Conservation (phyloP, 2,329 filamentous ascomycete genomes). For the Chaetomium olivaceum region DNA sequence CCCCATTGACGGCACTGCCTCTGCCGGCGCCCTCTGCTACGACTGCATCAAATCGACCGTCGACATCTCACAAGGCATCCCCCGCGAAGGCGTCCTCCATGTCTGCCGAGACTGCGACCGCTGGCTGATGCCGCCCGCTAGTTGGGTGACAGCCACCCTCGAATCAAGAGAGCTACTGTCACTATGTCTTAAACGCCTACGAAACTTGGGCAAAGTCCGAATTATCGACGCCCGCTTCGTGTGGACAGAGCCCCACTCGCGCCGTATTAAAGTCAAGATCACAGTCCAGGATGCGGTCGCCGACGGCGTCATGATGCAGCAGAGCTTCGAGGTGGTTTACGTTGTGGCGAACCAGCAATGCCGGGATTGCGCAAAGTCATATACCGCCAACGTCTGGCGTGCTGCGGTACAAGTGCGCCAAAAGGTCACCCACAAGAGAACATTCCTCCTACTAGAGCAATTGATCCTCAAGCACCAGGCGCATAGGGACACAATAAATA, state of each 20-base stretch:
- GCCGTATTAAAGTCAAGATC: slow-evolving; percentile 90
- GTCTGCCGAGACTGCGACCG: slow-evolving; percentile 93
- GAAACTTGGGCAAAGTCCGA: slow-evolving; percentile 82
- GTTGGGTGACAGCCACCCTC: slow-evolving; percentile 80
- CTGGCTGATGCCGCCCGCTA: slow-evolving; percentile 83
- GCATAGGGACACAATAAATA: slow-evolving; percentile 92
- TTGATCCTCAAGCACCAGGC: slow-evolving; percentile 92
- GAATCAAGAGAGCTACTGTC: slow-evolving; percentile 93
- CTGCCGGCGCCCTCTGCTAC: slow-evolving; percentile 86
- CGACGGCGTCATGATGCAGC: slow-evolving; percentile 73
- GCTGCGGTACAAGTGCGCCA: slow-evolving; percentile 93
- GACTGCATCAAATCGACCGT: slow-evolving; percentile 91
- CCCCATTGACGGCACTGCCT: slow-evolving; percentile 86
- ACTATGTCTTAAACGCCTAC: slow-evolving; percentile 83
- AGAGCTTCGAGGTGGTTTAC: slow-evolving; percentile 93
- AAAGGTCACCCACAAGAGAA: slow-evolving; percentile 93
- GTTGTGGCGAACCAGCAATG: slow-evolving; percentile 91
- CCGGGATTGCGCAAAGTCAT: slow-evolving; percentile 91
- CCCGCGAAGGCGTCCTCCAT: slow-evolving; percentile 84
- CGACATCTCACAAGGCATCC: slow-evolving; percentile 89
- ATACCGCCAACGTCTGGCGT: slow-evolving; percentile 93
- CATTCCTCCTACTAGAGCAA: slow-evolving; percentile 75
- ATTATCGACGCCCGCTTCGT: slow-evolving; percentile 96
- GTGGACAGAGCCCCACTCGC: slow-evolving; percentile 97
- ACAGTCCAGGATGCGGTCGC: slow-evolving; percentile 76